Evolutionary conservation across 2,329 filamentous ascomycete genomes (phyloP).

Genomic region (Botrytis porri): DNA sequence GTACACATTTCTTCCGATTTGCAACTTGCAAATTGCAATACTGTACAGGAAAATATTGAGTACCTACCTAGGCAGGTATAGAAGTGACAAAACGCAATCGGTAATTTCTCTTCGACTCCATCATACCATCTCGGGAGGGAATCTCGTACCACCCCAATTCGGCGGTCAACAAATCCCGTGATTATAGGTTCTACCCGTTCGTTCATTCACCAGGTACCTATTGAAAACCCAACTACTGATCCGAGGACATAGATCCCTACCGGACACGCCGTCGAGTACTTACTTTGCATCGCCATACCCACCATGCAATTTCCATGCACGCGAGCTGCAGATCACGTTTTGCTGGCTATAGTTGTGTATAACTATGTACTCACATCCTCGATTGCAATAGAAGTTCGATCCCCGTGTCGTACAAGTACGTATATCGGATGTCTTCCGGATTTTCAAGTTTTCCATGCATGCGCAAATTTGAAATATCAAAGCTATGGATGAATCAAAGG

Average conservation of each 20-base stretch:
- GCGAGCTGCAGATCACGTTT: slow-evolving; percentile 5
- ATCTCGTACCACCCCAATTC: not conserved
- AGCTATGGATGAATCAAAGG: not conserved
- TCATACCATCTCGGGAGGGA: not conserved
- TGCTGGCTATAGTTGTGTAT: not conserved
- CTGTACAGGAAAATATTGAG: not conserved
- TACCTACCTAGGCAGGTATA: not conserved
- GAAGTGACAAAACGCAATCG: not conserved
- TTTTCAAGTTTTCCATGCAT: not conserved
- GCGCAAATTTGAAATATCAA: too few relatives aligned
- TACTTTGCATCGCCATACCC: not conserved
- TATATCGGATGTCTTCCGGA: not conserved
- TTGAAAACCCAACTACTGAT: not conserved
- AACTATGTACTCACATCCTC: too few relatives aligned
- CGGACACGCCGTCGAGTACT: not conserved
- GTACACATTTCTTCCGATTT: too few relatives aligned
- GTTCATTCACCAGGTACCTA: too few relatives aligned
- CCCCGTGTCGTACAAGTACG: not conserved
- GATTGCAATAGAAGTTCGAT: not conserved
- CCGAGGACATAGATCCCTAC: not conserved
- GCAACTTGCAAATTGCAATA: too few relatives aligned
- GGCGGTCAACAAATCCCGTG: not conserved
- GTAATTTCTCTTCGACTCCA: not conserved
- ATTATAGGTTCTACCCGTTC: slow-evolving; percentile 1
- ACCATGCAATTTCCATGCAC: slow-evolving; percentile 9